phyloP scores from a whole-genome alignment of 108 stramenopile genomes.

The Nitzschia palea region DNA sequence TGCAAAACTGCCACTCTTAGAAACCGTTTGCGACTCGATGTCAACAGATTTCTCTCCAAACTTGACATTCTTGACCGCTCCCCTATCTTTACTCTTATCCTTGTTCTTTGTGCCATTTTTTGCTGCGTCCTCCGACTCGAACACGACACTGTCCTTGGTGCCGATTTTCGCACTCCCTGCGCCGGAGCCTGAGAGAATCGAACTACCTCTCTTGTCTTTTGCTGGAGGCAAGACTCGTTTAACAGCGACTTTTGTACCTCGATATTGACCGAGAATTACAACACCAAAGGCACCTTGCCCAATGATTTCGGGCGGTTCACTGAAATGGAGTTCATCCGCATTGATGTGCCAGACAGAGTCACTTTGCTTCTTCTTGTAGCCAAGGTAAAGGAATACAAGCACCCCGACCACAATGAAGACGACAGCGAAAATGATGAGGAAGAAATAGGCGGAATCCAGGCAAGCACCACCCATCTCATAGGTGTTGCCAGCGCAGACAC shows the following conservation, averaged over 20 bases:
- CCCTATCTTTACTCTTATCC: not conserved
- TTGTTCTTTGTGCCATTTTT: not conserved
- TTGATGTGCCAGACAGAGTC: constrained; percentile 30
- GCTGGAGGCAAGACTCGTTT: constrained; percentile 43
- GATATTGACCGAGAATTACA: constrained; percentile 42
- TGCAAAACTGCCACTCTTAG: constrained; percentile 43
- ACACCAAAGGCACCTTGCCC: constrained; percentile 47
- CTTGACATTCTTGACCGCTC: not conserved
- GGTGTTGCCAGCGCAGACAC: constrained; percentile 12
- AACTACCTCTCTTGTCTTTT: not conserved
- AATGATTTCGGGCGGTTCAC: constrained; percentile 29
- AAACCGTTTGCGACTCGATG: constrained; percentile 1
- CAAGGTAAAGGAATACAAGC: constrained; percentile 11
- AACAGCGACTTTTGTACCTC: constrained; percentile 42
- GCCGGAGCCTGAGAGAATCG: not conserved
- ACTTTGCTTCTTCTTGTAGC: constrained; percentile 11
- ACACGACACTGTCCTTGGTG: not conserved
- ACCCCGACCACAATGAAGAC: not conserved
- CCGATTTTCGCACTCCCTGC: not conserved
- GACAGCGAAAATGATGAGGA: constrained; percentile 9
- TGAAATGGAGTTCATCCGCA: constrained; percentile 23
- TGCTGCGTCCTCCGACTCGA: not conserved
- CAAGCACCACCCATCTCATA: constrained; percentile 6
- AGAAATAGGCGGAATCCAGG: constrained; percentile 9
- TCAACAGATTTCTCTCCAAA: not conserved